Base-by-base conservation (phyloP, 1,284 basidiomycete genomes). In the Fomitopsis pinicola region DNA sequence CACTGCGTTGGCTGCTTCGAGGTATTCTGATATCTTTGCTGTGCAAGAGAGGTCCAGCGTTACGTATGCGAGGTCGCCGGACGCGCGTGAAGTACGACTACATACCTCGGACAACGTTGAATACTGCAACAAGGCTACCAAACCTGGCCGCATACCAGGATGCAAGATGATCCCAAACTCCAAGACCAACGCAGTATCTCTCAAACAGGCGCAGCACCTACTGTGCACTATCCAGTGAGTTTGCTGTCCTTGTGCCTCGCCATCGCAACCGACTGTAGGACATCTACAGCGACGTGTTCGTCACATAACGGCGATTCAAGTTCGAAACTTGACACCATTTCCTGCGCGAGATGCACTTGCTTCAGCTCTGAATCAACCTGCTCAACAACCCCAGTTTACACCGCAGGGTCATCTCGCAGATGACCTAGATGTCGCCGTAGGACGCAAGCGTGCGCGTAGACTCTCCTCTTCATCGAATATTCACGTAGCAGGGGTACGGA, bases 281-380 rank as follows among this genome's bases (percentile, higher is more conserved):
- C 50, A 17, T 42, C 48, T 68, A 33, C 72, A 92, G 84, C 85
- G 84, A 67, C 87, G 88, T 44, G 78, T 92, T 63, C 84, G 91
- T 65, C 91, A 94, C 75, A 81, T 94, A 57, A 80, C 82, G 53
- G 80, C 84, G 42, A 79, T 94, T 61, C 87, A 91, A 75, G 78
- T 94, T 64, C 84, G 87, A 63, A 94, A 94, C 69, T 78, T 94
- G 45, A 91, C 91, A 12, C 90, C 90, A 2, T 91, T 91, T 71
- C 91, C 92, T 44, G 81, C 83, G 46, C 84, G 90, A 42, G 91
- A 94, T 73, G 80, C 88, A 2, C 79, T 91, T 62, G 85, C 91
- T 14, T 88, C 88, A 30, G 87, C 88, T 19, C 78, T 93, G 55
- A 77, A 80, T 9, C 85, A 88, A 69, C 86, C 88, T 5, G 78